These are phyloP conservation scores for Podosphaera aphanis DNA, from an alignment of 2,329 filamentous ascomycete species.

Conservation along the genomic window DNA sequence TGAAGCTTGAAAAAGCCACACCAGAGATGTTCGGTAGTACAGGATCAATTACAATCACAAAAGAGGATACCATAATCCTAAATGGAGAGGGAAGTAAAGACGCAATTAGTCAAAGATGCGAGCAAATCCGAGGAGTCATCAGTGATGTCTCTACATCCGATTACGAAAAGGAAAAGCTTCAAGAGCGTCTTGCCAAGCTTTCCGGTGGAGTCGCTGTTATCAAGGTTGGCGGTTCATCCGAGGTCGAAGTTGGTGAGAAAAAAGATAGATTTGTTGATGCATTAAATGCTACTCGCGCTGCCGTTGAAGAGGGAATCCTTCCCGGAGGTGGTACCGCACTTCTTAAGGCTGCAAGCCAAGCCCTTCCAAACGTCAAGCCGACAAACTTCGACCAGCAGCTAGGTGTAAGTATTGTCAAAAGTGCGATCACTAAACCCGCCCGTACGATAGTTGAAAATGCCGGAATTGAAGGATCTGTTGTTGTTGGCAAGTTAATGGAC, in stretches of 20 bases:
- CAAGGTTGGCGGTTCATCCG: slow-evolving; percentile 91
- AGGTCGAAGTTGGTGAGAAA: slow-evolving; percentile 99
- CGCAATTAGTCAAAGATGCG: slow-evolving; percentile 75
- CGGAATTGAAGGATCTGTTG: slow-evolving; percentile 79
- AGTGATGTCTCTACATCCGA: slow-evolving; percentile 81
- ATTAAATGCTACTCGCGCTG: slow-evolving; percentile 89
- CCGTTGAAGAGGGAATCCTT: slow-evolving; percentile 96
- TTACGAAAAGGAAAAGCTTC: slow-evolving; percentile 99
- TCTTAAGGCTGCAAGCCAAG: slow-evolving; percentile 86
- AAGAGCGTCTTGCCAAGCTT: slow-evolving; percentile 97
- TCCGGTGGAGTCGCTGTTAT: slow-evolving; percentile 98
- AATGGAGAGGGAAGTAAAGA: slow-evolving; percentile 96
- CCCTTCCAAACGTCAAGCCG: slow-evolving; percentile 59
- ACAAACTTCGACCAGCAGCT: slow-evolving; percentile 98
- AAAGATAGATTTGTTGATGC: slow-evolving; percentile 99
- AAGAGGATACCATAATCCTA: slow-evolving; percentile 97
- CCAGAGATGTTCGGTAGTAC: slow-evolving; percentile 90
- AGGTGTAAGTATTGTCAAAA: slow-evolving; percentile 92
- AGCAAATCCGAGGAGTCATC: slow-evolving; percentile 97
- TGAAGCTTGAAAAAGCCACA: slow-evolving; percentile 97
- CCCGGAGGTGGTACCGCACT: slow-evolving; percentile 95
- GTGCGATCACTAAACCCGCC: slow-evolving; percentile 85
- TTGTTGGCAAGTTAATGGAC: slow-evolving; percentile 94
- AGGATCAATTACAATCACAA: slow-evolving; percentile 97
- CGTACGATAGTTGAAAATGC: slow-evolving; percentile 95